Base-by-base conservation (phyloP, 768 basidiomycete species). In the Tricholoma saponaceum region DNA sequence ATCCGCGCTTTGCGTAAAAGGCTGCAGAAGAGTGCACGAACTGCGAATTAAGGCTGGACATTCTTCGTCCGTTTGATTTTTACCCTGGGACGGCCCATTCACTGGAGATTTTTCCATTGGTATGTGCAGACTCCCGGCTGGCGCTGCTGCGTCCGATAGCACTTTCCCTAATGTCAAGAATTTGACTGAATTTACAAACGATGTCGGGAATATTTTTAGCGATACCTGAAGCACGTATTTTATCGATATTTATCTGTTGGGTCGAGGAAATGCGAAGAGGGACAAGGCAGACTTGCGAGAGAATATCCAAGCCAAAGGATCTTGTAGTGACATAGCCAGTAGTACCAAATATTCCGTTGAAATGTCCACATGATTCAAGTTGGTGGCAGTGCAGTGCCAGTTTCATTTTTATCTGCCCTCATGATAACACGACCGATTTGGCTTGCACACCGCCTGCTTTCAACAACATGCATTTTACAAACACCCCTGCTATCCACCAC, bases 401-500 rank as follows among this genome's bases (percentile, higher is more conserved):
- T 30, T 30, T 30, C 30, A 1, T 16, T 16, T 14, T 16, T 5
- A 35, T 4, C 7, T 23, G 23, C 13, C 12, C 9, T 28, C 26
- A 50, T 30, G 47, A 26, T n/a, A 16, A n/a, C 26, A 32, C 39
- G 16, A 7, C 26, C 20, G 41, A 26, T 26, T 0, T 44, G 18
- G 26, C 41, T 30, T 30, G 44, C 39, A 28, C 32, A 32, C 20
- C 32, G 39, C 16, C 41, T 44, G 10, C n/a, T 61, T 54, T 53
- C 60, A 43, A 58, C 58, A 32, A 35, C 53, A 16, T 22, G 16
- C 12, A 5, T 20, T 37, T 41, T 47, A 18, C 32, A 16, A 43
- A n/a, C 52, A 30, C 23, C 46, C 25, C 46, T 44, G 2, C 33
- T 69, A n/a, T 82, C 88, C 4, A 76, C 84, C 0, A 83, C 87